A percentile compares a stretch with the other conserved stretches of the same genome.
These are phyloP conservation scores for Pistacia vera DNA, from an alignment of 345 rosid genomes.

Conservation along the genomic window DNA sequence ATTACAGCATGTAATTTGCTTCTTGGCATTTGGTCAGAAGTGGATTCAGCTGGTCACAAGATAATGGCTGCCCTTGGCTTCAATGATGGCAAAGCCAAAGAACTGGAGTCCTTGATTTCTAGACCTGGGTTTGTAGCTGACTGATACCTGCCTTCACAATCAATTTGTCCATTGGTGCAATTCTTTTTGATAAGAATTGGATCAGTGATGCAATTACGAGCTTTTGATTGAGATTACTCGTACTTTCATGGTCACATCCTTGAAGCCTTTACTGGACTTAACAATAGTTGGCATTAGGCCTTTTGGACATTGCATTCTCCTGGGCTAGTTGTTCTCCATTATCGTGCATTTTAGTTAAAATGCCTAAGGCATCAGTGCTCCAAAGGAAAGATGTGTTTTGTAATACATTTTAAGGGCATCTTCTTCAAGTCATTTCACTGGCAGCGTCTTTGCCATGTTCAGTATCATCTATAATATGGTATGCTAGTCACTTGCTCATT, in stretches of 20 bases:
- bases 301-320: background rate
- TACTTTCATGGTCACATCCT: slow-evolving; percentile 18
- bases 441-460: background rate
- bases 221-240: slow-evolving; percentile 20
- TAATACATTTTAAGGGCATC: background rate
- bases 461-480: background rate
- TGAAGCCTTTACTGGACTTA: slow-evolving; percentile 7
- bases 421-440: background rate
- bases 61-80: slow-evolving; percentile 71
- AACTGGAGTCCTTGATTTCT: slow-evolving; percentile 56
- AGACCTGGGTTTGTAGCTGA: slow-evolving; percentile 48
- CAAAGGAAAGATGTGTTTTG: background rate
- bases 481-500: background rate
- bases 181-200: slow-evolving; percentile 18
- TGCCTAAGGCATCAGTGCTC: background rate
- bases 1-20: slow-evolving; percentile 67
- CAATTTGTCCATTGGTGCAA: slow-evolving; percentile 19
- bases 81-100: slow-evolving; percentile 67
- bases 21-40: slow-evolving; percentile 82
- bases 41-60: slow-evolving; percentile 80
- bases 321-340: background rate
- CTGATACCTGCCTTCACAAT: slow-evolving; percentile 28
- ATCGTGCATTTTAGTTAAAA: background rate
- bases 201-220: slow-evolving; percentile 18
- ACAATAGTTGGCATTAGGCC: slow-evolving; percentile 14